Evolutionary conservation across 2,329 filamentous ascomycete genomes (phyloP), one percentile per base, ranked within the genome.

Genomic region (Lasiodiplodia hormozganensis): DNA sequence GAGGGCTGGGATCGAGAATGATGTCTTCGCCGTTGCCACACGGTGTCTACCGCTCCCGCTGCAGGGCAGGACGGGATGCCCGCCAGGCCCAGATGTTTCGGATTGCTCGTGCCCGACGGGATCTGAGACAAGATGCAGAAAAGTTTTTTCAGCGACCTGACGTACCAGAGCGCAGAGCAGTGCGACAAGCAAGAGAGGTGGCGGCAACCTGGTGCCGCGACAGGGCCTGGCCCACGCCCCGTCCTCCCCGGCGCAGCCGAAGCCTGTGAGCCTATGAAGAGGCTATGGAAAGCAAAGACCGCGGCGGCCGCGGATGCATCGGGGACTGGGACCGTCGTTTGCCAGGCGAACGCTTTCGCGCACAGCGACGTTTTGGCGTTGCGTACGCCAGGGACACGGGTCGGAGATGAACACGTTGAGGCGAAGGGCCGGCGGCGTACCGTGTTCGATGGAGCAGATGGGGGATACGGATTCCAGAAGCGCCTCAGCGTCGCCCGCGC

Each of bases 1-100:
- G 43, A 64, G 28, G 51, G 11, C 60, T 64, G 18, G 23, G 60
- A 64, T 64, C 31, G 47, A 16, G 47, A 34, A 64, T 52, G 43
- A 64, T 64, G 60, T 64, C 43, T 38, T 52, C 47, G 60, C 60
- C 60, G 60, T 64, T 64, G 43, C 60, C 60, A 64, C 60, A 51
- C 28, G 31, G 60, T 52, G 28, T 52, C 47, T 49, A 52, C 60
- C 40, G 43, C 11, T 25, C 57, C 14, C 51, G 47, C 60, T 31
- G 60, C 60, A 38, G n/a, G 60, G 43, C 43, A 52, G 52, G 52
- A 36, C 28, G 52, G 47, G 11, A 23, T 52, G 40, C 60, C 60
- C 28, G 58, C 10, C 58, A 47, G 23, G 43, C 57, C 57, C 38
- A 34, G 21, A 14, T 21, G 57, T 60, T 31, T 47, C 57, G 21